Evolutionary conservation across 164 flowering plant genomes (phyloP).

Genomic region (Euptelea pleiosperma): DNA sequence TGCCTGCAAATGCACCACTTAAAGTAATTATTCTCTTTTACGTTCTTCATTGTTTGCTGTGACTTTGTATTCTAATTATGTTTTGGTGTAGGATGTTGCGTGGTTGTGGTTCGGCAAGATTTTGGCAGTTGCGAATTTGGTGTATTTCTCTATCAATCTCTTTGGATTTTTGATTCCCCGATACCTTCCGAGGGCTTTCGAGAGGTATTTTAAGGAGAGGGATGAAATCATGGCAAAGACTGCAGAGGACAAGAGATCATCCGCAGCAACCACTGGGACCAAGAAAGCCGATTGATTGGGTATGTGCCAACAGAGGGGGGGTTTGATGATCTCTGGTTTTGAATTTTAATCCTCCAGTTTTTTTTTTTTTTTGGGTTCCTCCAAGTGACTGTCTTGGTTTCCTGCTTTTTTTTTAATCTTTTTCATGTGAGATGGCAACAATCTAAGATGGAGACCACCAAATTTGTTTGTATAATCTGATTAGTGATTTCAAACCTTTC

Average conservation of each 20-base stretch:
- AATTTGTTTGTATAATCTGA: no score
- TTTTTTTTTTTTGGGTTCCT: not conserved
- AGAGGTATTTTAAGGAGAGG: conserved; percentile 62
- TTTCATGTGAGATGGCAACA: not conserved
- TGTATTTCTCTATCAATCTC: conserved; percentile 66
- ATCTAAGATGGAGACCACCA: no score
- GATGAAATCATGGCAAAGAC: conserved; percentile 54
- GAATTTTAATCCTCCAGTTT: not conserved
- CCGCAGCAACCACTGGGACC: conserved; percentile 15
- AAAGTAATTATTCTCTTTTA: conserved; percentile 35
- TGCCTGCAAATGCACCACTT: conserved; percentile 56
- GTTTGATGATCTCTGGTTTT: no score
- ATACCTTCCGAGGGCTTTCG: conserved; percentile 81
- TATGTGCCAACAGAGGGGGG: no score
- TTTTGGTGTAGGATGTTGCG: conserved; percentile 41
- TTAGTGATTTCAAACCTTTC: no score
- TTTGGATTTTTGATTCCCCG: conserved; percentile 72
- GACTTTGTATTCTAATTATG: not conserved
- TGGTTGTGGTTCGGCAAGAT: conserved; percentile 87
- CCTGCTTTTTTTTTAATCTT: not conserved
- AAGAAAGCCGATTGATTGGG: conserved; percentile 51
- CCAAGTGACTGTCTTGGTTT: not conserved
- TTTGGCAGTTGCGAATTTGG: conserved; percentile 53
- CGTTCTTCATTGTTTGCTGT: not conserved
- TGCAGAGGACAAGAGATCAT: conserved; percentile 51